Evolutionary conservation across 345 rosid species (phyloP).

Genomic region (Moricandia arvensis): DNA sequence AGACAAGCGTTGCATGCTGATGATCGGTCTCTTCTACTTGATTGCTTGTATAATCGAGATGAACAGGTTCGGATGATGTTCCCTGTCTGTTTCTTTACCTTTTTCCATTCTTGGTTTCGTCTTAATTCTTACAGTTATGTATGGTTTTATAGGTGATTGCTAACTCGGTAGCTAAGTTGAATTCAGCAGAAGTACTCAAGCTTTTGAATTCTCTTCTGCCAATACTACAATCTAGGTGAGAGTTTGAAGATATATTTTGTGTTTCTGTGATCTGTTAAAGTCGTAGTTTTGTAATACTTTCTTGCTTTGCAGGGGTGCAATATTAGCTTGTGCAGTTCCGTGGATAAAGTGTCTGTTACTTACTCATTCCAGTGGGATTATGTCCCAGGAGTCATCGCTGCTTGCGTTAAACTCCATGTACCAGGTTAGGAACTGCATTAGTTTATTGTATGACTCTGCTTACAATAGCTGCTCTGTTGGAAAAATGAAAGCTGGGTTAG

Average conservation of each 20-base stretch:
- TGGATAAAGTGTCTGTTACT: constrained; percentile 83
- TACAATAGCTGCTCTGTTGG: not conserved
- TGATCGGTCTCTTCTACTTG: constrained; percentile 79
- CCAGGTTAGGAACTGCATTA: constrained; percentile 54
- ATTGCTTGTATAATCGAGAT: constrained; percentile 87
- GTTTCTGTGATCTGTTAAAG: no score
- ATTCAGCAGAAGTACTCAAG: constrained; percentile 75
- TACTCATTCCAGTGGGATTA: constrained; percentile 78
- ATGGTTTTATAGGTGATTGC: constrained; percentile 62
- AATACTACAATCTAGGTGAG: constrained; percentile 75
- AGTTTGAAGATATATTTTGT: not conserved
- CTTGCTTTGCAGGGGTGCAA: constrained; percentile 69
- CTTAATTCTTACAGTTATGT: not conserved
- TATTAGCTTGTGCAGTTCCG: constrained; percentile 79
- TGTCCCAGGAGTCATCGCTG: constrained; percentile 83
- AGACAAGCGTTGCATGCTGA: constrained; percentile 89
- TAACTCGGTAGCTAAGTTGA: constrained; percentile 70
- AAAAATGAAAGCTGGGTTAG: not conserved
- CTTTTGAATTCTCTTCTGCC: constrained; percentile 70
- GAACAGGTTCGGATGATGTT: constrained; percentile 55
- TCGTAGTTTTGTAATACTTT: no score
- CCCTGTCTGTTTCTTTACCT: not conserved
- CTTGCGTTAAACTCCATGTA: constrained; percentile 69
- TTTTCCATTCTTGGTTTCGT: not conserved
- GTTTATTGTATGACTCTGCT: not conserved